phyloP scores from a whole-genome alignment of 2,329 filamentous ascomycete genomes.

The Neofusicoccum cordaticola region DNA sequence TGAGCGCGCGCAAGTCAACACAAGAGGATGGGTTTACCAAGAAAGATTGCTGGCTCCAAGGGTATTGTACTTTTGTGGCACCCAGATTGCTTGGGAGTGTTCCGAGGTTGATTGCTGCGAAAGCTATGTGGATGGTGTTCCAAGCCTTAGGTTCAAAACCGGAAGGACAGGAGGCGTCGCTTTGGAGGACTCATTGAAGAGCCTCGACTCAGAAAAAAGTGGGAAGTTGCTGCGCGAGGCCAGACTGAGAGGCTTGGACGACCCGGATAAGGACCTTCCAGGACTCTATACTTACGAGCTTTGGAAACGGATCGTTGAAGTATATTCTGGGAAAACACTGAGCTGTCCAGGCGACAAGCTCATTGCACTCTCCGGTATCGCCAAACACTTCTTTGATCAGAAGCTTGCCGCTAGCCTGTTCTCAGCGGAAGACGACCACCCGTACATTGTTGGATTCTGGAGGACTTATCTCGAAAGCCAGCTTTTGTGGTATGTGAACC shows the following conservation, averaged over 20 bases:
- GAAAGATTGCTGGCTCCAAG: conserved; percentile 25
- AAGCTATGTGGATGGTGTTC: conserved; percentile 14
- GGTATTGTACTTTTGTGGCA: conserved; percentile 24
- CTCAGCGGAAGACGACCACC: not conserved
- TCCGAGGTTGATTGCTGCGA: conserved; percentile 18
- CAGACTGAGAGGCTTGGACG: not conserved
- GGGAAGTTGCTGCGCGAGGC: conserved; percentile 3
- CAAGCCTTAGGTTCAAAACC: not conserved
- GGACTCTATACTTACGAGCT: conserved; percentile 15
- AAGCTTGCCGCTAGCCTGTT: conserved; percentile 18
- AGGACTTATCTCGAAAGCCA: conserved; percentile 21
- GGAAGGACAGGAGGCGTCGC: not conserved
- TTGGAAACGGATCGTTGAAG: conserved; percentile 23
- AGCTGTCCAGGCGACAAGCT: conserved; percentile 21
- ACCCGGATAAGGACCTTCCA: conserved; percentile 11
- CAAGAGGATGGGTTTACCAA: conserved; percentile 27
- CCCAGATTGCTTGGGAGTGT: conserved; percentile 27
- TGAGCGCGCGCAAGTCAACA: conserved; percentile 22
- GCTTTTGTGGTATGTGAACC: conserved; percentile 2
- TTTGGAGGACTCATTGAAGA: conserved; percentile 16
- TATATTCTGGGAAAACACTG: conserved; percentile 20
- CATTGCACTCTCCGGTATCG: conserved; percentile 23
- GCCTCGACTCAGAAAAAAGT: not conserved
- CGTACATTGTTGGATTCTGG: conserved; percentile 23
- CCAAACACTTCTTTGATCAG: not conserved